Percentiles rank a stretch among this genome's conserved stretches.
phyloP scores from a whole-genome alignment of 2,329 filamentous ascomycete genomes.

The Teratosphaeria viscida region DNA sequence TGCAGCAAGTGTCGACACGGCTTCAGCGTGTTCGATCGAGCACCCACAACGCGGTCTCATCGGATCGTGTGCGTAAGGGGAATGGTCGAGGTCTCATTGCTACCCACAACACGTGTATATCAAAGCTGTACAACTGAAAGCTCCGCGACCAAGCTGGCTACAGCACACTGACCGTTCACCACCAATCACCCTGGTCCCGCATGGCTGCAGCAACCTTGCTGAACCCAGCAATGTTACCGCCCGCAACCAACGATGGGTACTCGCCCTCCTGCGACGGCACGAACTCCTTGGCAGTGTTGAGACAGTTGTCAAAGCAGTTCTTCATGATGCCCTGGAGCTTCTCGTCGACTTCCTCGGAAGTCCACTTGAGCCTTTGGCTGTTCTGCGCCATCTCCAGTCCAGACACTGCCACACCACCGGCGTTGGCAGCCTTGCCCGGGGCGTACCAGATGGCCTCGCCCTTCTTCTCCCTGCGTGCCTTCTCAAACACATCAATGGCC shows the following conservation, averaged over 20 bases:
- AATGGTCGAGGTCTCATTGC: not conserved
- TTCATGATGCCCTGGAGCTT: slow-evolving; percentile 95
- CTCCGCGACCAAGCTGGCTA: not conserved
- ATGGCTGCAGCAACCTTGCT: slow-evolving; percentile 92
- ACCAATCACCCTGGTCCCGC: slow-evolving; percentile 97
- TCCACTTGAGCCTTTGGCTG: slow-evolving; percentile 77
- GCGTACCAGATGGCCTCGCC: slow-evolving; percentile 82
- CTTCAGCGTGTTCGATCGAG: too few relatives aligned
- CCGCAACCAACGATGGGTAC: slow-evolving; percentile 81
- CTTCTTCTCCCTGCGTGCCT: slow-evolving; percentile 57
- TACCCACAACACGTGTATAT: not conserved
- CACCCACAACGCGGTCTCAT: too few relatives aligned
- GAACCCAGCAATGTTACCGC: slow-evolving; percentile 95
- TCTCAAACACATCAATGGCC: slow-evolving; percentile 89
- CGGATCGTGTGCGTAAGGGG: too few relatives aligned
- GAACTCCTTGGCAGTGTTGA: slow-evolving; percentile 83
- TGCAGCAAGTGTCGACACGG: not conserved
- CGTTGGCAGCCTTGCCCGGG: slow-evolving; percentile 80
- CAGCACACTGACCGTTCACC: slow-evolving; percentile 22
- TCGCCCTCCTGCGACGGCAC: slow-evolving; percentile 68
- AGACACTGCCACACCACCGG: slow-evolving; percentile 91
- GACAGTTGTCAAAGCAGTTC: slow-evolving; percentile 78
- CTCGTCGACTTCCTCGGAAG: slow-evolving; percentile 75
- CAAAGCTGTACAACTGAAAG: not conserved
- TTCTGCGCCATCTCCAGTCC: slow-evolving; percentile 99